Percentiles rank a stretch among this genome's conserved stretches.
These are phyloP conservation scores for Leccinum griseonigrum DNA, from an alignment of 1,284 basidiomycete genomes.

Conservation along the genomic window DNA sequence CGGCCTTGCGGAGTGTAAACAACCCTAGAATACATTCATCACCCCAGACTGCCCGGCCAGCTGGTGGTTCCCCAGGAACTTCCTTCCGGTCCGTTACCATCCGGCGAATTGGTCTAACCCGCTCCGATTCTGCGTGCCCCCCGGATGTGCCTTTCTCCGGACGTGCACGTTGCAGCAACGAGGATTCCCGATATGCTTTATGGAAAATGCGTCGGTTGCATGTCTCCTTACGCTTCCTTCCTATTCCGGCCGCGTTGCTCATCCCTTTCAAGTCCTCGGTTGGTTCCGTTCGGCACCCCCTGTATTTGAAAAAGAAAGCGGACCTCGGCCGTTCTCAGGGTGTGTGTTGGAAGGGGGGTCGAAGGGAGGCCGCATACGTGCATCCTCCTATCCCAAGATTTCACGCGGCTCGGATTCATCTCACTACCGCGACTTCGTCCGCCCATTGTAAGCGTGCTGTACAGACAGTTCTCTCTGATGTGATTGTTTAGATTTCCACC, in stretches of 20 bases:
- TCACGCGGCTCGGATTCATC: conserved; percentile 12
- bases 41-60: background rate
- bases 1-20: background rate
- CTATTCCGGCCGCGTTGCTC: conserved; percentile 3
- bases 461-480: conserved; percentile 10
- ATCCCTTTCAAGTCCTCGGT: background rate
- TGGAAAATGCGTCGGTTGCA: background rate
- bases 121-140: background rate
- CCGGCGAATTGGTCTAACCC: background rate
- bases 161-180: conserved; percentile 17
- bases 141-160: background rate
- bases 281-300: conserved; percentile 5
- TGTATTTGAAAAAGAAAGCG: conserved; percentile 5
- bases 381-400: conserved; percentile 1
- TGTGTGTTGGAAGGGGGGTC: background rate
- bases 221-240: background rate
- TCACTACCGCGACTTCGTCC: conserved; percentile 1
- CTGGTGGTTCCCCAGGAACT: background rate
- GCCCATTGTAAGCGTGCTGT: background rate
- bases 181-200: conserved; percentile 11
- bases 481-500: background rate
- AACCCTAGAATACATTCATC: background rate
- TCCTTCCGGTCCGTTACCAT: background rate
- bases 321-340: conserved; percentile 3
- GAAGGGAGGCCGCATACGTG: background rate